Evolutionary conservation across 2,329 filamentous ascomycete genomes (phyloP), one percentile per base, ranked within the genome.

Genomic region (Microcyclosporella mali): DNA sequence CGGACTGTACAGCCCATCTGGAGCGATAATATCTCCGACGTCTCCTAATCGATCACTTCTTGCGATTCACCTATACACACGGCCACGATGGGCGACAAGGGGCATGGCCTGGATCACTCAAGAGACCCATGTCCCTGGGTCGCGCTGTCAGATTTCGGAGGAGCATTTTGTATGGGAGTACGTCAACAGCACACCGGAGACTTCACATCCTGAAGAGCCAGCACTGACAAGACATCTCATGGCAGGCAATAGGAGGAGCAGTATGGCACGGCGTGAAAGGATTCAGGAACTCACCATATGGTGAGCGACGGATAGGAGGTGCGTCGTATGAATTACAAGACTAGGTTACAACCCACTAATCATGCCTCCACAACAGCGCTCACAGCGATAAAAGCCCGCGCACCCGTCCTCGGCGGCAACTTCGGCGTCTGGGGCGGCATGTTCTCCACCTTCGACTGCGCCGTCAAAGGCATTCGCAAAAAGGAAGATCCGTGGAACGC

Each of bases 401-500:
- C 92, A 32, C 92, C 92, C 2, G 90, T 97, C 27, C 78, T 97
- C 36, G 92, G 92, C 62, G 92, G 92, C 61, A 98, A 98, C 75
- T 98, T 97, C 60, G 90, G 90, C 59, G 88, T 94, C 44, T 97
- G 92, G 90, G 90, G 92, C 64, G 92, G 92, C 55, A 73, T 97
- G 45, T 97, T 97, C 75, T 88, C 82, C 58, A 94, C 88, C 49
- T 97, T 90, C 62, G 92, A 98, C 71, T 98, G 92, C 73, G 85
- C 89, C 16, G 85, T 95, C 50, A 98, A 97, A 76, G 90, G 90
- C 45, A 73, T 74, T 55, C 61, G 67, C 29, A 87, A 92, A 76
- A 97, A 95, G 82, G 92, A 98, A 68, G 92, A 97, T 66, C 88
- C 92, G 11, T 97, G 88, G 73, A 97, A 97, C 71, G 88, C 89